Evolutionary conservation across 257 asterid genomes (phyloP).

Genomic region (Plantago ovata): DNA sequence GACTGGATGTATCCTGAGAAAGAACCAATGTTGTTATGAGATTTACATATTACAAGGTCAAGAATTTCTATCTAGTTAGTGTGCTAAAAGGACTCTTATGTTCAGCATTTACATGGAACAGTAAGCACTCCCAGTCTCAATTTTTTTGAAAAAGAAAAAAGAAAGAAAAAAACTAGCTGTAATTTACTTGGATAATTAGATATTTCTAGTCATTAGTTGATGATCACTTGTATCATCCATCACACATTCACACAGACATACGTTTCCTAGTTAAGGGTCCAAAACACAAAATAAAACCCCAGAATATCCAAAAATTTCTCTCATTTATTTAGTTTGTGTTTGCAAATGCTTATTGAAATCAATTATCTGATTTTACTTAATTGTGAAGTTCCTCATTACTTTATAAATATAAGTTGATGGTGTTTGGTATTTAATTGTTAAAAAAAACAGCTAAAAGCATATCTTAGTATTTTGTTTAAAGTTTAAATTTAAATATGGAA

Average conservation of each 20-base stretch:
- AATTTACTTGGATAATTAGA: not conserved
- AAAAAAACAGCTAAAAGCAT: no score
- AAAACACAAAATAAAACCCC: not conserved
- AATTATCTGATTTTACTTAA: no score
- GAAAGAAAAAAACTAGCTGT: not conserved
- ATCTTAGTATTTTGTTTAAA: no score
- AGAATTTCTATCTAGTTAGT: not conserved
- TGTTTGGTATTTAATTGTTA: no score
- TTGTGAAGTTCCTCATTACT: no score
- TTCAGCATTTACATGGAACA: slow-evolving; percentile 4
- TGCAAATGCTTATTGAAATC: no score
- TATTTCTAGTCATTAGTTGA: not conserved
- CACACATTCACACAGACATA: not conserved
- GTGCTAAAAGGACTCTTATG: not conserved
- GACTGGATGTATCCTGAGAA: slow-evolving; percentile 68
- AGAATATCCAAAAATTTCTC: not conserved
- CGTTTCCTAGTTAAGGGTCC: not conserved
- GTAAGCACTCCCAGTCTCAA: no score
- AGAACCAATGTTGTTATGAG: slow-evolving; percentile 7
- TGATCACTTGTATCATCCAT: slow-evolving; percentile 6
- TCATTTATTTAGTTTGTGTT: not conserved
- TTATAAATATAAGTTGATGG: no score
- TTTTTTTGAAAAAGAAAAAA: not conserved
- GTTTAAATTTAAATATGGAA: no score
- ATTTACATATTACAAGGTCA: slow-evolving; percentile 7